Evolutionary conservation across 1,284 basidiomycete species (phyloP).

Genomic region (Tilletia indica): DNA sequence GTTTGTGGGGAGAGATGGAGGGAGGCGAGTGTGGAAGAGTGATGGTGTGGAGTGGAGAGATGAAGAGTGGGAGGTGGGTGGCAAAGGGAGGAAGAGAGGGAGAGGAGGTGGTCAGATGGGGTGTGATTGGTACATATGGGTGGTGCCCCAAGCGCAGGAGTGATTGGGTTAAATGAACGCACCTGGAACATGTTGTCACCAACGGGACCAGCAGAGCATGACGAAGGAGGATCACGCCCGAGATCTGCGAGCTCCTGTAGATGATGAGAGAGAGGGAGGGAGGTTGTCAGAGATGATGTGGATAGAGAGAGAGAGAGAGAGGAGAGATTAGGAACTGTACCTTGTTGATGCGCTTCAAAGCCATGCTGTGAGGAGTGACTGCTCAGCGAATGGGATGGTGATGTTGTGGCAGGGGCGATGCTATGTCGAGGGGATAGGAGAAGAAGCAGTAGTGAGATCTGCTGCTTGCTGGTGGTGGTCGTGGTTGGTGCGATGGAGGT

Average conservation of each 20-base stretch:
- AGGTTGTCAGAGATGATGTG: too few relatives aligned
- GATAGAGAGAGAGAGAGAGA: neutral
- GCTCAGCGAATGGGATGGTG: neutral
- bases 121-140: neutral
- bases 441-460: neutral
- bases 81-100: neutral
- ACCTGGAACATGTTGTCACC: conserved; percentile 57
- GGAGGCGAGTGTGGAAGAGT: too few relatives aligned
- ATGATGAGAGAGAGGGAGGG: neutral
- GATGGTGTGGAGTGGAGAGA: too few relatives aligned
- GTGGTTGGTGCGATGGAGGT: conserved; percentile 7
- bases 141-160: too few relatives aligned
- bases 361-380: conserved; percentile 33
- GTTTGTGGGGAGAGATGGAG: too few relatives aligned
- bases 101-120: neutral
- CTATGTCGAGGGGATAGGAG: neutral
- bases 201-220: conserved; percentile 54
- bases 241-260: conserved; percentile 51
- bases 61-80: neutral
- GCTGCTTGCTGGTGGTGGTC: neutral
- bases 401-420: neutral
- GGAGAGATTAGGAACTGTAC: conserved; percentile 17
- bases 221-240: conserved; percentile 54
- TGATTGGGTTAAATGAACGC: neutral
- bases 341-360: conserved; percentile 56